Conservation (phyloP, 208 protist species). For the Leishmania martiniquensis region DNA sequence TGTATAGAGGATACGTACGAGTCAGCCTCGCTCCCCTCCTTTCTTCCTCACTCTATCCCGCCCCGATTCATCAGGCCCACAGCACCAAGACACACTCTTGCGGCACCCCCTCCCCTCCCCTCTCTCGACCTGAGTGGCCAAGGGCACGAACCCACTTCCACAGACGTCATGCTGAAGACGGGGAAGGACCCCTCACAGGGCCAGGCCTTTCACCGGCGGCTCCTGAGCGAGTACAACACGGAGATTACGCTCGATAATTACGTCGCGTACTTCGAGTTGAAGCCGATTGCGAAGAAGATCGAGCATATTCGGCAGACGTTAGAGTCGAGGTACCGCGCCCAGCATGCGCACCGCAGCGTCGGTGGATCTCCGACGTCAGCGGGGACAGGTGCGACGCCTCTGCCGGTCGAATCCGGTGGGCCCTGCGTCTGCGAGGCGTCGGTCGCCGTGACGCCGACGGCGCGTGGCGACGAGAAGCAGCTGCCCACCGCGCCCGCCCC, state of each 20-base stretch:
- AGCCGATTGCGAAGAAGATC: slow-evolving; percentile 74
- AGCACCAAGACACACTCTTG: too few relatives aligned
- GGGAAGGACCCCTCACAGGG: slow-evolving; percentile 71
- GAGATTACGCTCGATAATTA: slow-evolving; percentile 86
- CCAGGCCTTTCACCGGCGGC: slow-evolving; percentile 77
- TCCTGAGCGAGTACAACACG: slow-evolving; percentile 88
- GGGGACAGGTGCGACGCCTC: background rate
- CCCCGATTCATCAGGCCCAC: too few relatives aligned
- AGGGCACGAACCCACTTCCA: background rate
- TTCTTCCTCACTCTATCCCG: too few relatives aligned
- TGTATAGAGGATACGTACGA: too few relatives aligned
- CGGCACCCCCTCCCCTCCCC: too few relatives aligned
- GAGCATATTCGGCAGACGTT: slow-evolving; percentile 55
- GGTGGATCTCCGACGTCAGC: background rate
- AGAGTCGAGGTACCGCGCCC: slow-evolving; percentile 13
- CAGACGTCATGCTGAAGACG: slow-evolving; percentile 53
- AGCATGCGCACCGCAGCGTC: slow-evolving; percentile 19
- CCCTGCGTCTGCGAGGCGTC: slow-evolving; percentile 1
- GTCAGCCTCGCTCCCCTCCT: too few relatives aligned
- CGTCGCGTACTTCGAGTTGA: slow-evolving; percentile 82
- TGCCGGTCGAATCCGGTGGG: background rate
- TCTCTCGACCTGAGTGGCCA: too few relatives aligned
- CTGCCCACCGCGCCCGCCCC: background rate
- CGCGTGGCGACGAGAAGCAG: background rate
- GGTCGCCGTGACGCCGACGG: slow-evolving; percentile 19